Evolutionary conservation across 768 basidiomycete genomes (phyloP), one percentile per base, ranked within the genome.

Genomic region (Coprinopsis cinerea): DNA sequence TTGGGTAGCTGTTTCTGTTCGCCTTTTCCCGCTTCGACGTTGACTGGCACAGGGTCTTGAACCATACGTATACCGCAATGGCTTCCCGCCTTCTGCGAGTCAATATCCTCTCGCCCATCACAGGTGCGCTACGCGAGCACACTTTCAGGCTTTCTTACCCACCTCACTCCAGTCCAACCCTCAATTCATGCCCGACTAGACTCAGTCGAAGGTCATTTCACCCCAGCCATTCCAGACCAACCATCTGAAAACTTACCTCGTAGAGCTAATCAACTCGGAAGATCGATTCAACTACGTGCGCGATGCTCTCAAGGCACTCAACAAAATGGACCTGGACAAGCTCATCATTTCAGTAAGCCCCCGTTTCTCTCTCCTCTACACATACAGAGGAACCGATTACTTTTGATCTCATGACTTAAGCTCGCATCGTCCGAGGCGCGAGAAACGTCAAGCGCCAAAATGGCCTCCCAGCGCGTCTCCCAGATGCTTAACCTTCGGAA

Each of bases 11-110:
- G 3, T 30, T 49, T 39, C n/a, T 39, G 10, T 35, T 17, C 14
- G 17, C 17, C 4, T 15, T 14, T 22, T 34, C 10, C 2, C 10
- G 35, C 11, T 51, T 30, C 49, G 37, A 27, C 11, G 34, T 18
- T 39, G 36, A 10, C 13, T 18, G 14, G 32, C 15, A 17, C 56
- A 89, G 90, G 4, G 68, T 79, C 25, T 64, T 92, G 42, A 88
- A 97, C 59, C 74, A 87, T 53, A 92, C 91, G 0, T 88, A 76
- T 57, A 97, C 94, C 0, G 83, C 92, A 0, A 97, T 97, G 92
- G 95, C 85, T 1, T 68, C 82, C 1, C 77, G 95, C 6, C 75
- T 94, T 32, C 66, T 97, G 34, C 77, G 88, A 45, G 78, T 83
- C 17, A 93, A 83, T 52, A 74, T 97, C 28, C 72, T 96, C 13